phyloP scores from a whole-genome alignment of 129 eudicot species.

The Apium graveolens region DNA sequence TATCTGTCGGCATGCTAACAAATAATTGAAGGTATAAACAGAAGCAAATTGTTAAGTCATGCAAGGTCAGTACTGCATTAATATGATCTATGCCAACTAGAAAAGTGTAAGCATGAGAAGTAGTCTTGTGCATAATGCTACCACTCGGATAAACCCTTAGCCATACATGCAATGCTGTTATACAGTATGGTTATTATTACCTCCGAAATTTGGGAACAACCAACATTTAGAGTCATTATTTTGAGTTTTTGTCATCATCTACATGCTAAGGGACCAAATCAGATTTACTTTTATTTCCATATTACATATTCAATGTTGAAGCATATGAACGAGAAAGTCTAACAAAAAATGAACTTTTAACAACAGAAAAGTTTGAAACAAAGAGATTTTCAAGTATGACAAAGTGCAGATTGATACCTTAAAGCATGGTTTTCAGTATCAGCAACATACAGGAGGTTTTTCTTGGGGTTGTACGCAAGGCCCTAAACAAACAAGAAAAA shows the following conservation, averaged over 20 bases:
- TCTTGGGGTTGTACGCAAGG: slow-evolving; percentile 75
- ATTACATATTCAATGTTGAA: background rate
- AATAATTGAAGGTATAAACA: background rate
- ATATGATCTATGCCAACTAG: background rate
- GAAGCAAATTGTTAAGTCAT: background rate
- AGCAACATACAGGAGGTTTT: slow-evolving; percentile 87
- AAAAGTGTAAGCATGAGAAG: background rate
- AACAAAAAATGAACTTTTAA: background rate
- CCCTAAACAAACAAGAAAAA: slow-evolving; percentile 42
- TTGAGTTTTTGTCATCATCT: background rate
- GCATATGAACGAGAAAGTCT: background rate
- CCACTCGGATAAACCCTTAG: background rate
- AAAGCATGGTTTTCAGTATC: slow-evolving; percentile 99
- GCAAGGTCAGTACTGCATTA: background rate
- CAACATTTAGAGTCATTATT: background rate
- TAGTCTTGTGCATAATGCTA: background rate
- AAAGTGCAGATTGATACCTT: slow-evolving; percentile 36
- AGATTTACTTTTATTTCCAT: background rate
- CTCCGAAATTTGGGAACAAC: background rate
- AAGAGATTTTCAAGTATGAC: background rate
- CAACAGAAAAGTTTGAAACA: background rate
- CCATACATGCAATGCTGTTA: background rate
- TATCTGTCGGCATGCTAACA: background rate
- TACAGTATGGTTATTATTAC: background rate
- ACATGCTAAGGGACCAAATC: background rate